Evolutionary conservation across 139 green algal species (phyloP).

Genomic region (Eudorina sp.): DNA sequence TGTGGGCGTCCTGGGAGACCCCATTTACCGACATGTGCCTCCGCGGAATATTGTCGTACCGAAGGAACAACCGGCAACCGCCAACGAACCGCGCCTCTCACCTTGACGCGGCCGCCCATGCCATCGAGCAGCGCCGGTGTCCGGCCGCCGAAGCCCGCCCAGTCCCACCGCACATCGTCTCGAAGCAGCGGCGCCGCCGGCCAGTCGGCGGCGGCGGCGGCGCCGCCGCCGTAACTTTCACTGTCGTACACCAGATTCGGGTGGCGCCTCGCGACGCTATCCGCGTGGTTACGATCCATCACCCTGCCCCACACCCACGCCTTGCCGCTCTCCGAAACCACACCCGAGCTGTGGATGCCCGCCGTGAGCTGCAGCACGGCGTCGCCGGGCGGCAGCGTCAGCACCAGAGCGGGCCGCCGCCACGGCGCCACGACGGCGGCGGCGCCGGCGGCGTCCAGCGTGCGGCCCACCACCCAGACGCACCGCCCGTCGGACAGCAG

Average conservation of each 20-base stretch:
- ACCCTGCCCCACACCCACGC: conserved; percentile 78
- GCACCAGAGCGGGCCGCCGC: conserved; percentile 13
- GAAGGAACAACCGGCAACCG: too few species aligned
- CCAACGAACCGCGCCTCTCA: too few species aligned
- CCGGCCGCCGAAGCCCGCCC: conserved; percentile 65
- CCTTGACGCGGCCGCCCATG: conserved; percentile 36
- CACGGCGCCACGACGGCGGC: not conserved
- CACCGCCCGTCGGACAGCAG: conserved; percentile 70
- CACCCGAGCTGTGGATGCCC: conserved; percentile 67
- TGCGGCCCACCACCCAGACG: conserved; percentile 74
- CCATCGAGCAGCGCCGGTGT: conserved; percentile 54
- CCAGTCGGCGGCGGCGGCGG: not conserved
- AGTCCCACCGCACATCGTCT: conserved; percentile 50
- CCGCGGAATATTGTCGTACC: too few species aligned
- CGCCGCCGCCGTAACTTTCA: not conserved
- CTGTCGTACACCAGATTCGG: not conserved
- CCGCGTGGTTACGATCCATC: conserved; percentile 60
- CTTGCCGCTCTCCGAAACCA: conserved; percentile 61
- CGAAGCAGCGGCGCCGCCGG: conserved; percentile 7
- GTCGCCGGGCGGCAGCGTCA: conserved; percentile 35
- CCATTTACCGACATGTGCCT: too few species aligned
- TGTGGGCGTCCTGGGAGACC: too few species aligned
- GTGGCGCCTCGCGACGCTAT: conserved; percentile 39
- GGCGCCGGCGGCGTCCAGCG: conserved; percentile 40
- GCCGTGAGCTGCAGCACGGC: conserved; percentile 56